Evolutionary conservation across 108 stramenopile genomes (phyloP), one percentile per base, ranked within the genome.

Genomic region (Epithemia pelagica): DNA sequence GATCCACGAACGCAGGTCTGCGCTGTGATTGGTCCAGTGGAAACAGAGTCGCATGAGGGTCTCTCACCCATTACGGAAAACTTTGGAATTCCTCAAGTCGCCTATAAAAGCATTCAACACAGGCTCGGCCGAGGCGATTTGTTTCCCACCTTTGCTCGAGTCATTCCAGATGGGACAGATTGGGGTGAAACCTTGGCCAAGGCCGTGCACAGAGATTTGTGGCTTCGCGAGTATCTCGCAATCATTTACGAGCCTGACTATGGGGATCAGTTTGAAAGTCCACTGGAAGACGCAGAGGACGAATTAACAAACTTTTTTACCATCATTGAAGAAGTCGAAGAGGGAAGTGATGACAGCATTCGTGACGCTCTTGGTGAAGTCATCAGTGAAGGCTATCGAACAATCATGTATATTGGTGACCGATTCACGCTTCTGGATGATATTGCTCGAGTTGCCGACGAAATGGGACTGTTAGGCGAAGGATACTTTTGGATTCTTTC

Each of bases 401-500:
- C 53, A 0, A 28, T 56, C 18, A 3, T 71, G 19, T 58, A 64
- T 2, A 63, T 52, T 22, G 24, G 52, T 2, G 70, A 71, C 20
- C 46, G 33, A 2, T 30, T 46, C n/a, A 30, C 54, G 18, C 20
- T 65, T 10, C 26, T 71, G 25, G 32, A 55, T 32, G 56, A 58
- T n/a, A 27, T 71, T 24, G 70, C 70, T 23, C 32, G 37, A 10
- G 15, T 57, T 52, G 70, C 63, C n/a, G 70, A 28, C 19, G 70
- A 58, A 0, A 21, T 26, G 26, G 64, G 64, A 0, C 30, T 71
- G 8, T 28, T 71, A 10, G 70, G 70, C 57, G 64, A 64, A 1
- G 72, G 59, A 2, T 67, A 67, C 37, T 62, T 73, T 52, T 73
- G 72, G 72, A 55, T 67, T 31, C 25, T 73, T 1, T 26, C 59